These are phyloP conservation scores for Hippophae tibetana DNA, from an alignment of 306 rosid species.

Conservation along the genomic window DNA sequence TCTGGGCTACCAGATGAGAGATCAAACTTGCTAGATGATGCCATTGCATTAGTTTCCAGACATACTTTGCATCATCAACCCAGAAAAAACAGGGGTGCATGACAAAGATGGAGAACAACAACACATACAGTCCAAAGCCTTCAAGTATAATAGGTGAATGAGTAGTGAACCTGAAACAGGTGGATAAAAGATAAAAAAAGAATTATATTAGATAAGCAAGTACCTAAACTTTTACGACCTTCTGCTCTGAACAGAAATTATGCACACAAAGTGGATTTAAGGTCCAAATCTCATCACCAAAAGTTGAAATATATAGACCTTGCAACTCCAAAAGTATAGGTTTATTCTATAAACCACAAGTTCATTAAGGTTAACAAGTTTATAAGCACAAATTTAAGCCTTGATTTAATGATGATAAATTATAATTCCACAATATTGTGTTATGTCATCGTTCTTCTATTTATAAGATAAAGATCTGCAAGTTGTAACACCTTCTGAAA, in stretches of 20 bases:
- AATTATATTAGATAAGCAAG: neutral
- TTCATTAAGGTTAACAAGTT: too few relatives aligned
- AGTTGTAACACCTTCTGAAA: too few relatives aligned
- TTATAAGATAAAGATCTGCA: too few relatives aligned
- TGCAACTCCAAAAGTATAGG: too few relatives aligned
- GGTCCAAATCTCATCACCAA: neutral
- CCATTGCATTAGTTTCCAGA: slow-evolving; percentile 67
- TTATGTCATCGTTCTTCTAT: too few relatives aligned
- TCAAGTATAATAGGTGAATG: slow-evolving; percentile 20
- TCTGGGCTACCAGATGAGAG: slow-evolving; percentile 86
- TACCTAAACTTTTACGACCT: neutral
- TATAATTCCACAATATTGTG: too few relatives aligned
- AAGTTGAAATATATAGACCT: neutral
- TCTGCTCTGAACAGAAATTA: neutral
- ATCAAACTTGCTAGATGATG: slow-evolving; percentile 86
- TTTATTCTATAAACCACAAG: too few relatives aligned
- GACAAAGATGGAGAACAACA: slow-evolving; percentile 37
- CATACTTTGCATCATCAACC: slow-evolving; percentile 43
- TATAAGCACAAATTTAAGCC: too few relatives aligned
- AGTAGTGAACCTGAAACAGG: slow-evolving; percentile 39
- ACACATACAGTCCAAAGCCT: slow-evolving; percentile 44
- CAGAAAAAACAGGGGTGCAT: slow-evolving; percentile 52
- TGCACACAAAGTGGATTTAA: neutral
- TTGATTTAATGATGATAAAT: too few relatives aligned
- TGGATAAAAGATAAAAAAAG: slow-evolving; percentile 18